These are phyloP conservation scores for Kalmanozyma brasiliensis DNA, from an alignment of 1,284 basidiomycete species.

Conservation along the genomic window DNA sequence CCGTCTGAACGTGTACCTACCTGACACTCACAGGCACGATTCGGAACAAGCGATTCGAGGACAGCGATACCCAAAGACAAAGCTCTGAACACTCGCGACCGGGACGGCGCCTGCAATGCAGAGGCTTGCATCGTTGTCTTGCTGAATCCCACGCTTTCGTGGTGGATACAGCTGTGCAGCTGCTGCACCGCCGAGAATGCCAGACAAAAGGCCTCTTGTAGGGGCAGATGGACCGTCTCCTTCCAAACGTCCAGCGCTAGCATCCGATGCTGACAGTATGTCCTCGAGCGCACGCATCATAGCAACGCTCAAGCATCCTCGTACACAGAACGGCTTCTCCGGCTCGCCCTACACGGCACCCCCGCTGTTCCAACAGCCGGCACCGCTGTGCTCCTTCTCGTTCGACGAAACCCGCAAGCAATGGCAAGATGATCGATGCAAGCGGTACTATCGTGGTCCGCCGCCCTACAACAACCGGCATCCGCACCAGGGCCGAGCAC, in stretches of 20 bases:
- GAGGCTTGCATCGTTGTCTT: constrained; percentile 1
- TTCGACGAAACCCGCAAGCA: constrained; percentile 44
- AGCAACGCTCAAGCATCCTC: constrained; percentile 30
- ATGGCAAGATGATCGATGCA: constrained; percentile 52
- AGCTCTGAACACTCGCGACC: not conserved
- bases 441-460: constrained; percentile 45
- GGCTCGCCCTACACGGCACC: constrained; percentile 13
- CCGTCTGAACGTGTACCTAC: not conserved
- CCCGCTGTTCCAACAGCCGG: constrained; percentile 48
- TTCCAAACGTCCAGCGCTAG: constrained; percentile 6
- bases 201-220: constrained; percentile 29
- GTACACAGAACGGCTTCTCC: not conserved
- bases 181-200: constrained; percentile 16
- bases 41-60: constrained; percentile 9
- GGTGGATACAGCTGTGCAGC: constrained; percentile 14
- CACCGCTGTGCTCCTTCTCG: constrained; percentile 48
- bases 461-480: constrained; percentile 36
- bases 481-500: constrained; percentile 13
- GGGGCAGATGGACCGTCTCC: not conserved
- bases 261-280: not conserved
- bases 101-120: constrained; percentile 15
- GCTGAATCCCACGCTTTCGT: constrained; percentile 28
- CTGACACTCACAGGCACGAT: no score
- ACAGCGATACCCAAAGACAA: not conserved
- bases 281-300: constrained; percentile 4